phyloP scores from a whole-genome alignment of 2,329 filamentous ascomycete genomes.

The Pseudogymnoascus sp. region DNA sequence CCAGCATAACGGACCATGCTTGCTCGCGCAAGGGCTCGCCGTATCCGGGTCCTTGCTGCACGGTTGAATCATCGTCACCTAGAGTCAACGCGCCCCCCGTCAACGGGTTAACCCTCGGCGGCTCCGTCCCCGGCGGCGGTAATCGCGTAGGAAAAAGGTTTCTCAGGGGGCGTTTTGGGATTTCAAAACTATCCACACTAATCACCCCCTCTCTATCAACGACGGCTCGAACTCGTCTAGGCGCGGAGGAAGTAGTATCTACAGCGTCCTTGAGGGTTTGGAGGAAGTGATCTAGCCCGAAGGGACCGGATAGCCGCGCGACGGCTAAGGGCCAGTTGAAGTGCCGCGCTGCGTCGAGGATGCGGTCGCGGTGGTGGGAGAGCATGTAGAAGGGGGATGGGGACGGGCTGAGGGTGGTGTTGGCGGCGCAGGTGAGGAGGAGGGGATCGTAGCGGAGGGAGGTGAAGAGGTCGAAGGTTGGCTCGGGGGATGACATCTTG shows the following conservation, averaged over 20 bases:
- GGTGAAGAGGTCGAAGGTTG: constrained; percentile 55
- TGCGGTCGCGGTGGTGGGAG: constrained; percentile 65
- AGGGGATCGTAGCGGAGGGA: constrained; percentile 62
- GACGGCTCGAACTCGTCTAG: constrained; percentile 46
- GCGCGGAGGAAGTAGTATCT: constrained; percentile 24
- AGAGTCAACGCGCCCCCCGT: constrained; percentile 23
- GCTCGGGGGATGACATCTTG: neutral
- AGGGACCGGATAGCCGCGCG: constrained; percentile 35
- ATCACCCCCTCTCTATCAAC: constrained; percentile 43
- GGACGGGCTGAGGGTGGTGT: constrained; percentile 20
- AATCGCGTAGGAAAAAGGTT: constrained; percentile 51
- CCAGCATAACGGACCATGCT: constrained; percentile 42
- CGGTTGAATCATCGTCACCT: constrained; percentile 16
- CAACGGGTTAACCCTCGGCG: constrained; percentile 20
- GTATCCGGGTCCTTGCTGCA: neutral
- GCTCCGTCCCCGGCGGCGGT: constrained; percentile 33
- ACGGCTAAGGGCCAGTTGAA: constrained; percentile 46
- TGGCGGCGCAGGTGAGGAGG: constrained; percentile 34
- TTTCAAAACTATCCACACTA: constrained; percentile 32
- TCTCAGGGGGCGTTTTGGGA: constrained; percentile 33
- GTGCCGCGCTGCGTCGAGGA: constrained; percentile 53
- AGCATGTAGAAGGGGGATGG: constrained; percentile 69
- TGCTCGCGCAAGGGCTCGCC: constrained; percentile 20
- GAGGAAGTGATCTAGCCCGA: constrained; percentile 37
- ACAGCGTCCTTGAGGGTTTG: constrained; percentile 29